Evolutionary conservation across 2,329 filamentous ascomycete genomes (phyloP), one percentile per base, ranked within the genome.

Genomic region (Cordyceps javanica): DNA sequence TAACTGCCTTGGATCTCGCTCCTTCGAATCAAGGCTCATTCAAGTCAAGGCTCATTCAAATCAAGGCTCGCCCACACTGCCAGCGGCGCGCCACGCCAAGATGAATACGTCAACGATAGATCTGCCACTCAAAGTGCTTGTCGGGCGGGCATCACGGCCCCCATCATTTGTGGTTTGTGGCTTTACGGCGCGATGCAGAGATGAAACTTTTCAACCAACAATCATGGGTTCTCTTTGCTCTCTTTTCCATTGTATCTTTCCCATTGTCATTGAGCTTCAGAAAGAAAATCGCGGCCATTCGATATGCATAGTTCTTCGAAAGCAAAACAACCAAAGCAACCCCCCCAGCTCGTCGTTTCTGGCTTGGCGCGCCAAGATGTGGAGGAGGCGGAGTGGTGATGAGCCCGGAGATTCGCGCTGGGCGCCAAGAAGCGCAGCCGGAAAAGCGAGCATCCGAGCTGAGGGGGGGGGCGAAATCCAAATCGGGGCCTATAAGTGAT

Each of bases 341-440:
- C n/a, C n/a, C n/a, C n/a, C n/a, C n/a, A n/a, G n/a, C n/a, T n/a
- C n/a, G n/a, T n/a, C n/a, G n/a, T 34, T 49, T 23, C n/a, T 10
- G n/a, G 10, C 28, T 50, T 11, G 46, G 46, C 46, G 46, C 46
- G 46, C 46, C 46, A 50, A 50, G 46, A 34, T 23, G 46, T 25
- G 19, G 30, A 23, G 19, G 30, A 23, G 7, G 28, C 46, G 46
- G 46, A 50, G 46, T 36, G 46, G 30, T 38, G 46, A 50, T 25
- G 19, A 50, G 28, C 46, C 46, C 30, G 46, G 46, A 36, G 46
- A 23, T n/a, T n/a, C 9, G 23, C 19, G 16, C 46, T 50, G 25
- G 46, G 46, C 46, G 46, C 46, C 46, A 50, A 50, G 46, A 50
- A 13, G 46, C 32, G 46, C n/a, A 38, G 46, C 46, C 46, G 46